A percentile compares a stretch with the other conserved stretches of the same genome.
Conservation (phyloP, 371 early-diverging fungal species). For the Vittaforma corneae region DNA sequence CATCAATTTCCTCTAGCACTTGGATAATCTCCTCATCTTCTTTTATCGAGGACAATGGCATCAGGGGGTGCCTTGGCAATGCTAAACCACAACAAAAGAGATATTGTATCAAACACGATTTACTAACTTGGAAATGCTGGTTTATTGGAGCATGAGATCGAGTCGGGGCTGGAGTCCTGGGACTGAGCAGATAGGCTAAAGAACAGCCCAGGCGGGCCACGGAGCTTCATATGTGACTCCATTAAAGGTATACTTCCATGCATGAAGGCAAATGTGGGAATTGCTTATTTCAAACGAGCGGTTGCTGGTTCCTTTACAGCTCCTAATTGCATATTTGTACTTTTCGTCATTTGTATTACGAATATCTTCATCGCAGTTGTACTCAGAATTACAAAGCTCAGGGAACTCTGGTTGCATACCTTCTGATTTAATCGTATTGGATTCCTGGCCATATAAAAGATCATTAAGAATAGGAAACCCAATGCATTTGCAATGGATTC, state of each 20-base stretch:
- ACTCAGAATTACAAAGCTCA: neutral
- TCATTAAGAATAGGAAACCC: conserved; percentile 93
- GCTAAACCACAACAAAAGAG: no score
- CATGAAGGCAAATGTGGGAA: conserved; percentile 55
- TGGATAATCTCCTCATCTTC: conserved; percentile 44
- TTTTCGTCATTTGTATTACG: neutral
- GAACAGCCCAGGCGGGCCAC: conserved; percentile 56
- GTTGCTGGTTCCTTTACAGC: conserved; percentile 49
- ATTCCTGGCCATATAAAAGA: conserved; percentile 54
- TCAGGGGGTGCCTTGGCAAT: no score
- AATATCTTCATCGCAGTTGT: neutral
- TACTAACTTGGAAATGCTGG: no score
- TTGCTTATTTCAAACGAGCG: conserved; percentile 39
- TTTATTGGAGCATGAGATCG: no score
- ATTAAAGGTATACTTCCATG: conserved; percentile 53
- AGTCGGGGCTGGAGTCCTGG: no score
- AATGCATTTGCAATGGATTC: conserved; percentile 84
- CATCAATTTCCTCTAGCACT: conserved; percentile 46
- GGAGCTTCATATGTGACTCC: conserved; percentile 47
- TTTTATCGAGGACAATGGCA: no score
- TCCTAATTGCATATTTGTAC: conserved; percentile 39
- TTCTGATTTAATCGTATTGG: neutral
- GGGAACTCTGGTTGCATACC: neutral
- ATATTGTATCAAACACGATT: no score
- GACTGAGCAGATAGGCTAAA: no score